Conservation (phyloP, 805 yeast species). For the Wickerhamiella kazuoi region DNA sequence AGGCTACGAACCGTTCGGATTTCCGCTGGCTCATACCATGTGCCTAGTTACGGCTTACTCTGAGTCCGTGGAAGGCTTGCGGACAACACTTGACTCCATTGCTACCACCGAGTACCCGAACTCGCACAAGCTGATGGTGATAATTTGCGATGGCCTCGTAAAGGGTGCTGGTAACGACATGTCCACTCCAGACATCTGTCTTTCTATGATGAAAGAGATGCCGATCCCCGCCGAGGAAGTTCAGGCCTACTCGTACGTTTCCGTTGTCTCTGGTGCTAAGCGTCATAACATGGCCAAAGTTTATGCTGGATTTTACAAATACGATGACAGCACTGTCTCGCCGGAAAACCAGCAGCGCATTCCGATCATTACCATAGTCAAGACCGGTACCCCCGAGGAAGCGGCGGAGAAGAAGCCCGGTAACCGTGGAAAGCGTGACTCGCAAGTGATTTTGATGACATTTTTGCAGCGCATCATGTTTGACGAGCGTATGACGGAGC, state of each 20-base stretch:
- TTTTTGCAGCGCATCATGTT: slow-evolving; percentile 74
- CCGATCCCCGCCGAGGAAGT: slow-evolving; percentile 58
- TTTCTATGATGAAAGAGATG: slow-evolving; percentile 74
- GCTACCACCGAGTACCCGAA: slow-evolving; percentile 94
- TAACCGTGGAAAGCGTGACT: slow-evolving; percentile 89
- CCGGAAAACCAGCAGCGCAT: slow-evolving; percentile 65
- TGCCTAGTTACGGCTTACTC: slow-evolving; percentile 86
- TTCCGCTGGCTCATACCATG: slow-evolving; percentile 57
- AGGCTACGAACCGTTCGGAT: slow-evolving; percentile 71
- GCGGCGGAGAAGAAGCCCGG: slow-evolving; percentile 56
- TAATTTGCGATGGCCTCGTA: slow-evolving; percentile 84
- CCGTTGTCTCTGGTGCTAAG: slow-evolving; percentile 85
- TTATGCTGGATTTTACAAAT: slow-evolving; percentile 83
- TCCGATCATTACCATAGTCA: slow-evolving; percentile 62
- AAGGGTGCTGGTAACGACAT: slow-evolving; percentile 84
- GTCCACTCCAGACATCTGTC: slow-evolving; percentile 78
- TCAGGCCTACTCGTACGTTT: slow-evolving; percentile 70
- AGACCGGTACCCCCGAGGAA: slow-evolving; percentile 78
- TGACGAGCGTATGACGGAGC: slow-evolving; percentile 86
- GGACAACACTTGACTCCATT: slow-evolving; percentile 79
- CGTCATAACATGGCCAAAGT: slow-evolving; percentile 97
- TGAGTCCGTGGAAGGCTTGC: slow-evolving; percentile 70
- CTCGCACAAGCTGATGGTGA: slow-evolving; percentile 71
- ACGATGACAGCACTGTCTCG: slow-evolving; percentile 59
- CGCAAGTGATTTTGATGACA: slow-evolving; percentile 80